Evolutionary conservation across 352 stramenopile species (phyloP).

Genomic region (Globisporangium abappressorium): DNA sequence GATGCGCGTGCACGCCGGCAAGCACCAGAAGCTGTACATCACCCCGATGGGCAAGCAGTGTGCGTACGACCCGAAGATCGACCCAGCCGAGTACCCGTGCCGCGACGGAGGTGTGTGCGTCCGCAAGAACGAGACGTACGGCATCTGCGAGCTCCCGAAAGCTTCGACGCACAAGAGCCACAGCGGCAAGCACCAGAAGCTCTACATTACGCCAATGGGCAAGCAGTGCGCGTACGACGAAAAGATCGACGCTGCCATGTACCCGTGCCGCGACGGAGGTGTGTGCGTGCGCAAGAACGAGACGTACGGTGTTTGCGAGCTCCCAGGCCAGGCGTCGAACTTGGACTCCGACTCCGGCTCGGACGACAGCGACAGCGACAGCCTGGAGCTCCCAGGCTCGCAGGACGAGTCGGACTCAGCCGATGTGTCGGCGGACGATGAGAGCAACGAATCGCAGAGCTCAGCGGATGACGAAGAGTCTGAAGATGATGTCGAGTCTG

Average conservation of each 20-base stretch:
- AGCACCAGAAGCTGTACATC: constrained; percentile 48
- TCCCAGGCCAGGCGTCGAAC: constrained; percentile 6
- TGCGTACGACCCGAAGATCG: constrained; percentile 50
- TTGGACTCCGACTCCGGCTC: constrained; percentile 15
- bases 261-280: constrained; percentile 45
- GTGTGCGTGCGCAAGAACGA: constrained; percentile 52
- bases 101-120: constrained; percentile 38
- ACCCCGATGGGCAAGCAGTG: constrained; percentile 51
- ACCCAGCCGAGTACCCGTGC: constrained; percentile 59
- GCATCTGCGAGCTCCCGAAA: constrained; percentile 32
- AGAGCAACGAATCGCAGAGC: constrained; percentile 10
- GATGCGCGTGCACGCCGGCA: constrained; percentile 25
- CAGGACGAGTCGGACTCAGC: background rate
- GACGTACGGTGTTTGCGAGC: constrained; percentile 48
- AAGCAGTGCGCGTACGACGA: constrained; percentile 57
- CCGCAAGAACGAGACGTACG: constrained; percentile 52
- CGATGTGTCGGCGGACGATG: constrained; percentile 3
- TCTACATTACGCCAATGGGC: constrained; percentile 54
- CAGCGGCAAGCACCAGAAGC: constrained; percentile 26
- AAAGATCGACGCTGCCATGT: constrained; percentile 47
- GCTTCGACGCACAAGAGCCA: background rate
- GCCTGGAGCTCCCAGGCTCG: constrained; percentile 9
- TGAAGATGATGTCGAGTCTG: constrained; percentile 1
- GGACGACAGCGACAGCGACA: constrained; percentile 18
- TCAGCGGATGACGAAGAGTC: constrained; percentile 13